phyloP scores from a whole-genome alignment of 306 rosid species.

The Rosa chinensis region DNA sequence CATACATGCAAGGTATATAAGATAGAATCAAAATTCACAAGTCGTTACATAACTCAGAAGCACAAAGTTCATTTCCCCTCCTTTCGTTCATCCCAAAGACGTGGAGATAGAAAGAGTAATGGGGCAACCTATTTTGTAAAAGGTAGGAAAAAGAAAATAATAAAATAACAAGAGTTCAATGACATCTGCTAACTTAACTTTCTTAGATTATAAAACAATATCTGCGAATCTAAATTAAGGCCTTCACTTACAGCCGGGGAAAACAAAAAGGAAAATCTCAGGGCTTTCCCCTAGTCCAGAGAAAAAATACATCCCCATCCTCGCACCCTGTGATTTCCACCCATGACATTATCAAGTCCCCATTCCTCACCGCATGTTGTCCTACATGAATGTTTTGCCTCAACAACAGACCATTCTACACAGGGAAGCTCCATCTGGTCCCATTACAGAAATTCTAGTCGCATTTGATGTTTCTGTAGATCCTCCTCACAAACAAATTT shows the following conservation, averaged over 20 bases:
- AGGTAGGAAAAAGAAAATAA: conserved; percentile 34
- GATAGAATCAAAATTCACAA: conserved; percentile 36
- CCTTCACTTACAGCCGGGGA: conserved; percentile 73
- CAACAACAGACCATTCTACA: conserved; percentile 24
- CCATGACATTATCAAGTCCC: conserved; percentile 40
- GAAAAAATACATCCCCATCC: conserved; percentile 60
- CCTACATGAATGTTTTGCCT: conserved; percentile 39
- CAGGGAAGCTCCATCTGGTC: conserved; percentile 49
- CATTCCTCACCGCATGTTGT: conserved; percentile 45
- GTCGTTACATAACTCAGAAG: conserved; percentile 45
- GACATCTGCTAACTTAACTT: conserved; percentile 63
- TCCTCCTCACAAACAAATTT: conserved; percentile 95
- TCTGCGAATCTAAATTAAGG: conserved; percentile 72
- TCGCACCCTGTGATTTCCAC: conserved; percentile 52
- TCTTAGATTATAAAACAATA: conserved; percentile 52
- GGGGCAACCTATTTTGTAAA: conserved; percentile 48
- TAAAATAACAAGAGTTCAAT: conserved; percentile 37
- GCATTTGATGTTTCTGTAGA: conserved; percentile 97
- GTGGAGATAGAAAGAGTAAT: conserved; percentile 25
- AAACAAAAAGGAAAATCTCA: conserved; percentile 38
- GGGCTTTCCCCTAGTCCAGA: conserved; percentile 59
- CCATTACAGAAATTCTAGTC: conserved; percentile 56
- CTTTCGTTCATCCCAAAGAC: conserved; percentile 30
- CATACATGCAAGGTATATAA: conserved; percentile 15
- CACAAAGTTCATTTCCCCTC: conserved; percentile 59